Conservation (phyloP, 2,329 filamentous ascomycete genomes). For the Trichoderma cornu-damae region DNA sequence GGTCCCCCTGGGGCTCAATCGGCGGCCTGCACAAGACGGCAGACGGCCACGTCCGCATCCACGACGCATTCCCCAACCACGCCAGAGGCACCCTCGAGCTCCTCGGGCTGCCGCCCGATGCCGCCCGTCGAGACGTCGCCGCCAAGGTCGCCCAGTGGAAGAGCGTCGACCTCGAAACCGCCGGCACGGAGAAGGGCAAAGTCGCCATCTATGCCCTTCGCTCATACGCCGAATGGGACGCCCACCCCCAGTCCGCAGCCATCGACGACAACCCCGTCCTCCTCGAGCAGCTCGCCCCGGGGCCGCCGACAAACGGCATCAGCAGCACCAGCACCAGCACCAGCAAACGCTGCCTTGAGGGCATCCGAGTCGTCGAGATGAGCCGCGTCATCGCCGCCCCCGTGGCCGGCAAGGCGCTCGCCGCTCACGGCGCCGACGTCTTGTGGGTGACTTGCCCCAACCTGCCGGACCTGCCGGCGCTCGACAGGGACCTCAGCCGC, state of each 20-base stretch:
- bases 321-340: background rate
- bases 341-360: slow-evolving; percentile 45
- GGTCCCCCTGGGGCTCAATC: slow-evolving; percentile 38
- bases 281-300: slow-evolving; percentile 32
- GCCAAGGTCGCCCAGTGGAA: slow-evolving; percentile 37
- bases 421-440: slow-evolving; percentile 66
- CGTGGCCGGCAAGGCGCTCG: slow-evolving; percentile 60
- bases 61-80: slow-evolving; percentile 51
- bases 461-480: slow-evolving; percentile 59
- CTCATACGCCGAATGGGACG: slow-evolving; percentile 48
- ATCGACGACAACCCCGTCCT: slow-evolving; percentile 44
- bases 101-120: slow-evolving; percentile 34
- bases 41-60: slow-evolving; percentile 51
- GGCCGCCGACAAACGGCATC: slow-evolving; percentile 7
- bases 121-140: slow-evolving; percentile 37
- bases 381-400: slow-evolving; percentile 69
- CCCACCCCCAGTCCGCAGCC: slow-evolving; percentile 41
- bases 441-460: slow-evolving; percentile 62
- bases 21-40: slow-evolving; percentile 47
- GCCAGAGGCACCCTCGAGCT: slow-evolving; percentile 39
- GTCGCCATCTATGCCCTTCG: slow-evolving; percentile 46
- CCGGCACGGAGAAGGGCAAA: slow-evolving; percentile 36
- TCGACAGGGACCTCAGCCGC: slow-evolving; percentile 61
- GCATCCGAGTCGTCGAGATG: slow-evolving; percentile 65
- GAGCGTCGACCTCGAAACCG: slow-evolving; percentile 44